Conservation (phyloP, 768 basidiomycete genomes). For the Tricholoma sp. region DNA sequence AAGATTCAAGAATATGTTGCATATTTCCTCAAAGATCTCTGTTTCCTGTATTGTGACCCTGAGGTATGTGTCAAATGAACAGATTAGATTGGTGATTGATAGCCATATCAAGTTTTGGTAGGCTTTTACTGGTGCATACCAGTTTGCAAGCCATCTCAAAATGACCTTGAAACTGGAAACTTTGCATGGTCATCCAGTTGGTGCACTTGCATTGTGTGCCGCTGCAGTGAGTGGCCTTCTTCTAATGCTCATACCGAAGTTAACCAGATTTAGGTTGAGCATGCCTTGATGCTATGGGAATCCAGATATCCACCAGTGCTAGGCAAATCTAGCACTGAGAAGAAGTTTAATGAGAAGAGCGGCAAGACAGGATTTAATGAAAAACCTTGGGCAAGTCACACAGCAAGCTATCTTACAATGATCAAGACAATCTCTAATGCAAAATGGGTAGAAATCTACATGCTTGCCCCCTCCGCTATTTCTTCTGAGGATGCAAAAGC, state of each 20-base stretch:
- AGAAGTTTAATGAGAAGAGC: too few relatives aligned
- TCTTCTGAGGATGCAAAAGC: too few relatives aligned
- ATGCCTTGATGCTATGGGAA: too few relatives aligned
- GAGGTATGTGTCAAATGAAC: neutral
- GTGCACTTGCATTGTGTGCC: neutral
- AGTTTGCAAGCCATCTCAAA: neutral
- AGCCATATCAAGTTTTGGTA: neutral
- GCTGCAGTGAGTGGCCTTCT: neutral
- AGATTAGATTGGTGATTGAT: neutral
- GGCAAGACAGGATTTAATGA: too few relatives aligned
- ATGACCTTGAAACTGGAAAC: neutral
- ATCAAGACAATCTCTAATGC: too few relatives aligned
- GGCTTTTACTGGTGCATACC: neutral
- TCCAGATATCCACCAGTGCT: too few relatives aligned
- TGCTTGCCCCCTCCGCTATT: too few relatives aligned
- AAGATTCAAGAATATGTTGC: neutral
- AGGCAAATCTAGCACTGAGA: too few relatives aligned
- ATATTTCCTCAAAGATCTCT: neutral
- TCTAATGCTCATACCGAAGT: neutral
- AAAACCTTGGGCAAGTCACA: too few relatives aligned
- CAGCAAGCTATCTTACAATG: too few relatives aligned
- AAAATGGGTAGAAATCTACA: too few relatives aligned
- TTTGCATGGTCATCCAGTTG: neutral
- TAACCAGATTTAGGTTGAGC: neutral
- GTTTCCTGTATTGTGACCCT: neutral